Conservation (phyloP, 768 basidiomycete species). For the Tricholomella constricta region DNA sequence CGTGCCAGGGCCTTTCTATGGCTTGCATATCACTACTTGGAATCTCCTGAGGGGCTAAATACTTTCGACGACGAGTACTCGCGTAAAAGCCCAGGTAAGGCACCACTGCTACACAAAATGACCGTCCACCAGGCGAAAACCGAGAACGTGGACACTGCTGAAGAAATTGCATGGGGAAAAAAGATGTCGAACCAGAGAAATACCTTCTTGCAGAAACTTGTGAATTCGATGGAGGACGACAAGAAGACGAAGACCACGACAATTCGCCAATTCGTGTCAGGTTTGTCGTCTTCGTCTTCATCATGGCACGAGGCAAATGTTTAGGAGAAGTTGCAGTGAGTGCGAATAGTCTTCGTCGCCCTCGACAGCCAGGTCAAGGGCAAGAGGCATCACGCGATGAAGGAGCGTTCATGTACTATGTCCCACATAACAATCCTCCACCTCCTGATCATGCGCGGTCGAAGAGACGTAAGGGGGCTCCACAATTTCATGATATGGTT, state of each 20-base stretch:
- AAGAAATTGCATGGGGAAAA: slow-evolving; percentile 78
- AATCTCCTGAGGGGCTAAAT: slow-evolving; percentile 62
- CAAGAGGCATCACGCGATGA: slow-evolving; percentile 45
- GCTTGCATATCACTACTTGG: slow-evolving; percentile 82
- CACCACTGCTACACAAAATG: slow-evolving; percentile 60
- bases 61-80: slow-evolving; percentile 76
- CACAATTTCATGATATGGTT: background rate
- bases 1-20: slow-evolving; percentile 83
- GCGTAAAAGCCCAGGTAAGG: slow-evolving; percentile 55
- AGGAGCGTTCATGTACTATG: slow-evolving; percentile 50
- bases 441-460: slow-evolving; percentile 24
- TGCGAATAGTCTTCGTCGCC: slow-evolving; percentile 32
- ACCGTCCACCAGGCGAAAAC: slow-evolving; percentile 51
- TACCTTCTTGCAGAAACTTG: slow-evolving; percentile 68
- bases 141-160: slow-evolving; percentile 79
- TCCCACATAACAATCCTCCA: slow-evolving; percentile 41
- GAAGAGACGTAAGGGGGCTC: slow-evolving; percentile 21
- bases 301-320: background rate
- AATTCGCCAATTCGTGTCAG: slow-evolving; percentile 47
- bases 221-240: slow-evolving; percentile 54
- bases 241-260: slow-evolving; percentile 46
- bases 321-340: slow-evolving; percentile 24
- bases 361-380: slow-evolving; percentile 35
- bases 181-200: slow-evolving; percentile 75
- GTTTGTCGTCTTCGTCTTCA: slow-evolving; percentile 24